Percentiles rank a stretch among this genome's conserved stretches.
phyloP scores from a whole-genome alignment of 257 asterid genomes.

The Nicotiana otophora region DNA sequence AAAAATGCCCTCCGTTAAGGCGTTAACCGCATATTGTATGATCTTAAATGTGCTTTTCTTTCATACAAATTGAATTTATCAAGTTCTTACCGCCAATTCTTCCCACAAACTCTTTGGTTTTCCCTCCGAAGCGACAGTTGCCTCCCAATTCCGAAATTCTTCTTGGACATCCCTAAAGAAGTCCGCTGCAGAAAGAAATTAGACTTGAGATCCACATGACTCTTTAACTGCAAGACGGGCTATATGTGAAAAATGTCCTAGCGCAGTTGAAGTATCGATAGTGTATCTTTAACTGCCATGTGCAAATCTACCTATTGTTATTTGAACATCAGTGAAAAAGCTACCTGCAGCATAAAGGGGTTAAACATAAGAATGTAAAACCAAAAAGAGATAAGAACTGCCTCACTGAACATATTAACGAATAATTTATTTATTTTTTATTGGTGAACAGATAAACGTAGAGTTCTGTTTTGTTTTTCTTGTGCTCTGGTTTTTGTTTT shows the following conservation, averaged over 20 bases:
- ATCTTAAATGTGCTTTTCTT: neutral
- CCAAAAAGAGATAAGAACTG: neutral
- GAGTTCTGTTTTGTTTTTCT: neutral
- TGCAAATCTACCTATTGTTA: constrained; percentile 79
- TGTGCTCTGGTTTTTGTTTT: neutral
- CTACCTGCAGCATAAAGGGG: constrained; percentile 80
- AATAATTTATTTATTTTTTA: too few relatives aligned
- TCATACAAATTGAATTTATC: neutral
- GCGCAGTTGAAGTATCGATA: constrained; percentile 10
- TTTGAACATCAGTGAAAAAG: constrained; percentile 83
- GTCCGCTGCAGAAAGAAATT: constrained; percentile 52
- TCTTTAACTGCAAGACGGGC: constrained; percentile 6
- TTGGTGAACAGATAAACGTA: neutral
- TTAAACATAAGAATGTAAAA: constrained; percentile 43
- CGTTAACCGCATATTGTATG: too few relatives aligned
- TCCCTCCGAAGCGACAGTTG: constrained; percentile 53
- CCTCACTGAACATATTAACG: neutral
- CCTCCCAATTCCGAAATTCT: constrained; percentile 90
- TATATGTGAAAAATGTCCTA: constrained; percentile 10
- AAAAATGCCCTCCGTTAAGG: too few relatives aligned
- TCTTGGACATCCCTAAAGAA: constrained; percentile 89
- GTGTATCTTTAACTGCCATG: constrained; percentile 12
- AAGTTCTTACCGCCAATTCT: constrained; percentile 66
- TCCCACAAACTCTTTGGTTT: constrained; percentile 95
- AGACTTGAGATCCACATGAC: constrained; percentile 22